Evolutionary conservation across 73 alveolate species (phyloP).

Genomic region (Paramecium pentaurelia): DNA sequence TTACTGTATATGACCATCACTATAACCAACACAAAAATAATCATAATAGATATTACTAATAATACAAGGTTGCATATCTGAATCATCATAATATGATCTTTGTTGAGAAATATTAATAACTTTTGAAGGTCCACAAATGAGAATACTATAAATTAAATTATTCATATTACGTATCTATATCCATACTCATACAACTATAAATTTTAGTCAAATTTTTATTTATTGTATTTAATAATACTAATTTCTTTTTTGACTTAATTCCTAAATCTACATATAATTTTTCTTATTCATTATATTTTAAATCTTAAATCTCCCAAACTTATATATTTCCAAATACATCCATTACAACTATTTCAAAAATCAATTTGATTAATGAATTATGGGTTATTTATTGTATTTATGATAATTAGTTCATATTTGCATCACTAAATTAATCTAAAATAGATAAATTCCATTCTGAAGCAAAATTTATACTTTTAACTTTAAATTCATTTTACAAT

Average conservation of each 20-base stretch:
- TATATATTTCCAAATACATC: conserved; percentile 21
- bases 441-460: conserved; percentile 33
- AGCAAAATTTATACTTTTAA: not conserved
- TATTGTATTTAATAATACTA: not conserved
- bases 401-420: not conserved
- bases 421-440: not conserved
- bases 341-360: not conserved
- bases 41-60: not conserved
- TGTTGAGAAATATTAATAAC: not conserved
- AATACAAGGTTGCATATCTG: not conserved
- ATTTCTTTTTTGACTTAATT: not conserved
- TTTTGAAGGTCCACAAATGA: conserved; percentile 33
- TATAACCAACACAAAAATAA: not conserved
- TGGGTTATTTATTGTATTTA: not conserved
- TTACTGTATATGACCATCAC: not conserved
- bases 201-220: not conserved
- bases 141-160: conserved; percentile 3
- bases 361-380: not conserved
- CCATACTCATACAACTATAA: not conserved
- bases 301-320: not conserved
- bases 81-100: not conserved
- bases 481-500: not conserved
- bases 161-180: not conserved
- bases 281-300: conserved; percentile 29
- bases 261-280: conserved; percentile 6